Evolutionary conservation across 257 asterid genomes (phyloP).

Genomic region (Hygrophila difformis): DNA sequence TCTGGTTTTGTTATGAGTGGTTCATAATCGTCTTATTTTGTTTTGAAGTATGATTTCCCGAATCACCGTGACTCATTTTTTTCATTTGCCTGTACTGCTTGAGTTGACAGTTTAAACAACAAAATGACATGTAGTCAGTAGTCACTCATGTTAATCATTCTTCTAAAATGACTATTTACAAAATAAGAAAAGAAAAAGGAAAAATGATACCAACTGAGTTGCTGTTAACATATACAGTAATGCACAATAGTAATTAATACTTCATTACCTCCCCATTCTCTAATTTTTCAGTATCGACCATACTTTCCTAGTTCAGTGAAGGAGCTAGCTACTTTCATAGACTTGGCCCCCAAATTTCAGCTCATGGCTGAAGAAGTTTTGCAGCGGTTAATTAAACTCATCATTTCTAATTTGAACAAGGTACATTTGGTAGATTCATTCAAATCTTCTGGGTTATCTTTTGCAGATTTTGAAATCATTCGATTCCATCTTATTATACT

Average conservation of each 20-base stretch:
- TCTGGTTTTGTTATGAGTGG: background rate
- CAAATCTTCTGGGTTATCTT: constrained; percentile 6
- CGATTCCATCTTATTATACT: constrained; percentile 13
- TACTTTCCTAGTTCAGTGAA: constrained; percentile 68
- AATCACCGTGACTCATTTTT: background rate
- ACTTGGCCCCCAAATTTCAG: constrained; percentile 90
- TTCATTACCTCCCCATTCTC: constrained; percentile 12
- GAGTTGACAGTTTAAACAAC: constrained; percentile 1
- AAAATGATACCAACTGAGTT: too few species aligned
- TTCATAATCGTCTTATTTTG: background rate
- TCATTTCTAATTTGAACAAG: constrained; percentile 65
- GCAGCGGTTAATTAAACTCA: constrained; percentile 70
- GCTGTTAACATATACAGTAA: background rate
- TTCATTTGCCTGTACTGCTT: background rate
- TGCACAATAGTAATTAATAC: background rate
- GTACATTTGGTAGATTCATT: constrained; percentile 23
- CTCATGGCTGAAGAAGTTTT: constrained; percentile 75
- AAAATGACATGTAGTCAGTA: background rate
- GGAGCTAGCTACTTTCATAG: constrained; percentile 74
- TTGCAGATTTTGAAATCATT: constrained; percentile 6
- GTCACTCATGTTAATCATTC: too few species aligned
- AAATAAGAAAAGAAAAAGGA: too few species aligned
- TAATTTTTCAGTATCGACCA: constrained; percentile 74
- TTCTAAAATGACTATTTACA: background rate
- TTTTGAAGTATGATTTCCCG: background rate